These are phyloP conservation scores for Phytophthora cryptogea DNA, from an alignment of 352 stramenopile genomes.

Conservation along the genomic window DNA sequence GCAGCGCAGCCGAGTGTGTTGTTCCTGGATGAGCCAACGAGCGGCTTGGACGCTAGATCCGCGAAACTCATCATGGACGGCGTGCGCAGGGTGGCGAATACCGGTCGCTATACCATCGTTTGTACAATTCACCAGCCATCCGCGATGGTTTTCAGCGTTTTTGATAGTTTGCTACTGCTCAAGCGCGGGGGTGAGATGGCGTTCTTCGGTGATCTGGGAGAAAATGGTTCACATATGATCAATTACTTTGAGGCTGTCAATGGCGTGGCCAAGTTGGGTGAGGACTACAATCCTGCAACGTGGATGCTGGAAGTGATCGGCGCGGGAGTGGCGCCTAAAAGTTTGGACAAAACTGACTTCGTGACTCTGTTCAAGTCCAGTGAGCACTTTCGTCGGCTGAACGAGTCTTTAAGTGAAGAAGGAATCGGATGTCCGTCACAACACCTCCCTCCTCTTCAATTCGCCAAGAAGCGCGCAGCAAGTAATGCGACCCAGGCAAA, in stretches of 20 bases:
- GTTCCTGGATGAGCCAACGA: conserved; percentile 74
- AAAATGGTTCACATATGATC: conserved; percentile 43
- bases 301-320: conserved; percentile 26
- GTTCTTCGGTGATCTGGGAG: conserved; percentile 31
- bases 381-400: not conserved
- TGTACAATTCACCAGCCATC: conserved; percentile 23
- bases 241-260: conserved; percentile 72
- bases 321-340: conserved; percentile 37
- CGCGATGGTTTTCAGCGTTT: conserved; percentile 15
- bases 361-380: conserved; percentile 9
- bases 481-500: conserved; percentile 8
- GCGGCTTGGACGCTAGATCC: conserved; percentile 60
- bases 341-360: conserved; percentile 4
- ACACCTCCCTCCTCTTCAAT: not conserved
- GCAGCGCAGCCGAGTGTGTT: conserved; percentile 76
- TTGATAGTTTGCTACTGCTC: conserved; percentile 18
- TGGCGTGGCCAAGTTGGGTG: conserved; percentile 43
- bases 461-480: conserved; percentile 8
- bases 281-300: conserved; percentile 45
- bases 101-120: conserved; percentile 14
- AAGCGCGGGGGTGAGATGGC: conserved; percentile 20
- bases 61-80: conserved; percentile 19
- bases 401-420: not conserved
- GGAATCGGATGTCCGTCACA: not conserved
- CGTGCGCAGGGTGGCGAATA: conserved; percentile 17